Percentiles rank a stretch among this genome's conserved stretches.
These are phyloP conservation scores for Fusarium tanahbumbuense DNA, from an alignment of 2,329 filamentous ascomycete genomes.

Conservation along the genomic window DNA sequence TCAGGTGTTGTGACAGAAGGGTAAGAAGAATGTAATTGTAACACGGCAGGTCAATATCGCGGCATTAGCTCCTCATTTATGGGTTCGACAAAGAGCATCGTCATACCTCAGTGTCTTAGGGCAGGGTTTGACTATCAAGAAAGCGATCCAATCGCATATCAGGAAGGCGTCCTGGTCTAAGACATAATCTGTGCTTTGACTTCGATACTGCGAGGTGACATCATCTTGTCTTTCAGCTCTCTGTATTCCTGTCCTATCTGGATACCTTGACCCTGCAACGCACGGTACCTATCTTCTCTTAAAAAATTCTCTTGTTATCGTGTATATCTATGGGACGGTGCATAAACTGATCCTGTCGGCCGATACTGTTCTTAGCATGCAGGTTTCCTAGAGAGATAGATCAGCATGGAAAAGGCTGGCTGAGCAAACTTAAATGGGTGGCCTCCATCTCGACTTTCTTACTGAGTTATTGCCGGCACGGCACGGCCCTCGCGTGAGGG, in stretches of 20 bases:
- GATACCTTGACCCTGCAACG: no score
- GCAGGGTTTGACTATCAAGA: no score
- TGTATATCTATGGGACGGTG: background rate
- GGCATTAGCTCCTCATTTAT: background rate
- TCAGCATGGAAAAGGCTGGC: background rate
- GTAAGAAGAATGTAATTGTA: background rate
- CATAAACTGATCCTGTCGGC: background rate
- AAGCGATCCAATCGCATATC: no score
- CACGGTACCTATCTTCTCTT: no score
- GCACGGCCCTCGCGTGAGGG: background rate
- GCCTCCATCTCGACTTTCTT: background rate
- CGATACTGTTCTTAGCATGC: background rate
- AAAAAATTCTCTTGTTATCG: rapidly evolving
- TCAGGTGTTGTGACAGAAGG: no score
- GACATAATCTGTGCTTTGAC: no score
- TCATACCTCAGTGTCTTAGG: no score
- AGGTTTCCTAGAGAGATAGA: background rate
- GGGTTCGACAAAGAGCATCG: no score
- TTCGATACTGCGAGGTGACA: no score
- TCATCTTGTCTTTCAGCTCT: no score
- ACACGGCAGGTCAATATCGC: rapidly evolving
- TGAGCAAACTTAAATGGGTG: no score
- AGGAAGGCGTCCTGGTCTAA: no score
- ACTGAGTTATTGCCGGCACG: background rate
- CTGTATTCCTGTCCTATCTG: rapidly evolving